Percentiles rank a stretch among this genome's conserved stretches.
These are phyloP conservation scores for Viridothelium virens DNA, from an alignment of 495 filamentous ascomycete genomes.

Conservation along the genomic window DNA sequence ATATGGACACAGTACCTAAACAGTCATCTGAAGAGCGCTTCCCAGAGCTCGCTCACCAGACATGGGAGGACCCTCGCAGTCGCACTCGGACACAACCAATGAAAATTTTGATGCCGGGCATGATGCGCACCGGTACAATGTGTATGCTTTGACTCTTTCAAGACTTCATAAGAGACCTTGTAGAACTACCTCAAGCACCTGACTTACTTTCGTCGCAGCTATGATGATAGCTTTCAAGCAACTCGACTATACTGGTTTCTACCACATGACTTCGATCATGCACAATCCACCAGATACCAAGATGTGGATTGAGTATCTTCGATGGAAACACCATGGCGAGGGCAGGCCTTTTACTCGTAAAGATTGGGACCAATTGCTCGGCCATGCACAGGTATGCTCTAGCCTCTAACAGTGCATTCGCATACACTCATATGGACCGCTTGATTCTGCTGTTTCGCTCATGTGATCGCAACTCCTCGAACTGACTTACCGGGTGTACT, in stretches of 20 bases:
- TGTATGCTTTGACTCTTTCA: neutral
- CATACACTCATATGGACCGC: neutral
- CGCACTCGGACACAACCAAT: conserved; percentile 16
- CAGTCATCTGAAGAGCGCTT: neutral
- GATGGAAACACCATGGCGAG: conserved; percentile 16
- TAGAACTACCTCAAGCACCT: neutral
- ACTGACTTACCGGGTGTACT: too few relatives aligned
- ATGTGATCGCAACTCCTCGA: too few relatives aligned
- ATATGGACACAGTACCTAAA: neutral
- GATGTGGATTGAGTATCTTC: conserved; percentile 33
- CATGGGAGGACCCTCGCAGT: conserved; percentile 13
- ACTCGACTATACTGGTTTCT: conserved; percentile 15
- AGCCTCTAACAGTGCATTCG: neutral
- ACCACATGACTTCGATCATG: conserved; percentile 25
- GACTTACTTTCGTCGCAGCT: neutral
- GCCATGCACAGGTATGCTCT: conserved; percentile 13
- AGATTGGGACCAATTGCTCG: conserved; percentile 22
- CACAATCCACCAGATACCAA: conserved; percentile 34
- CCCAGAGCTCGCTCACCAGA: neutral
- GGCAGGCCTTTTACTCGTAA: conserved; percentile 16
- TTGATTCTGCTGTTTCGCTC: neutral
- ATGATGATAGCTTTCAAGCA: neutral
- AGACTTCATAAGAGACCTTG: neutral
- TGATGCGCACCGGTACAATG: conserved; percentile 11
- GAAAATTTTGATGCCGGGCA: conserved; percentile 19